Percentiles rank a stretch among this genome's conserved stretches.
These are phyloP conservation scores for Vaccinium corymbosum DNA, from an alignment of 148 eudicot species.

Conservation along the genomic window DNA sequence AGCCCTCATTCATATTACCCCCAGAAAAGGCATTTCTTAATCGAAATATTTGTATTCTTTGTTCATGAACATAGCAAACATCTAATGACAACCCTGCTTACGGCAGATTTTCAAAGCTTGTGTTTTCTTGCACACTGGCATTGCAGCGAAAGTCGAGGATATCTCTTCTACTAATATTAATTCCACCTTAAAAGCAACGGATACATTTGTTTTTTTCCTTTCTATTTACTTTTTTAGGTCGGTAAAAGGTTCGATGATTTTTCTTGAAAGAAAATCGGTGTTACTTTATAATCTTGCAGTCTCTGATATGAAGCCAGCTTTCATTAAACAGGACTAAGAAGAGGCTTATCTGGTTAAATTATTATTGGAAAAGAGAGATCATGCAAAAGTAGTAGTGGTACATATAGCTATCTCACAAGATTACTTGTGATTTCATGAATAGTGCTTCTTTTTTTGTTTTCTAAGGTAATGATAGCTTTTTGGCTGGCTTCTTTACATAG, in stretches of 20 bases:
- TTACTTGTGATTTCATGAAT: conserved; percentile 8
- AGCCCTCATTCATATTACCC: not conserved
- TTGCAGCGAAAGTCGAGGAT: not conserved
- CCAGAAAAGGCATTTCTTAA: not conserved
- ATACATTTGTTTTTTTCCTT: not conserved
- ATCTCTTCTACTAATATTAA: not conserved
- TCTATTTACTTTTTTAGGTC: not conserved
- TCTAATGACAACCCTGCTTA: not conserved
- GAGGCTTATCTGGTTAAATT: not conserved
- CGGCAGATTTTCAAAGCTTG: not conserved
- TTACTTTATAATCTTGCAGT: not conserved
- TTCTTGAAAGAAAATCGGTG: not conserved
- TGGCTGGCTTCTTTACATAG: not conserved
- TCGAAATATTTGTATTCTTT: not conserved
- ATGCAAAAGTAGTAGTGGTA: not conserved
- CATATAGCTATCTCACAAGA: not conserved
- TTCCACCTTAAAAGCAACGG: conserved; percentile 3
- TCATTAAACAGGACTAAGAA: not conserved
- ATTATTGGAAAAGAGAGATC: not conserved
- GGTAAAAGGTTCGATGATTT: not conserved
- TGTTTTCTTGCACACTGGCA: not conserved
- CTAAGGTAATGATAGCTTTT: not conserved
- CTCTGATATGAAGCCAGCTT: not conserved
- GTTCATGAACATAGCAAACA: not conserved
- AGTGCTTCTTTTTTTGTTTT: not conserved